A percentile compares a stretch with the other conserved stretches of the same genome.
Evolutionary conservation across 176 grass and related monocot genomes (phyloP).

Genomic region (Oryza punctata): DNA sequence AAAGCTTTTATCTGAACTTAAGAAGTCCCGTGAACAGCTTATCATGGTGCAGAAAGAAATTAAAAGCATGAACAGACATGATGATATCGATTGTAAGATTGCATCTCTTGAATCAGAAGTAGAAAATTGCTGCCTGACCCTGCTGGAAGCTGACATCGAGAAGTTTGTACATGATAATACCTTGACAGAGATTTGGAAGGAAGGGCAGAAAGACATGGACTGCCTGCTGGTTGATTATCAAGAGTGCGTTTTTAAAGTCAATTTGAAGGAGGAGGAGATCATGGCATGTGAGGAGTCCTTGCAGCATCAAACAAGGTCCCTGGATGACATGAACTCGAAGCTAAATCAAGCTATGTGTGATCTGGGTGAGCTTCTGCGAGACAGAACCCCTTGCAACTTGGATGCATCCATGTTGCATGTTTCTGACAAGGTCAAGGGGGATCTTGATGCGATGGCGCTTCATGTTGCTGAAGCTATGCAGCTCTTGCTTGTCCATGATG

Average conservation of each 20-base stretch:
- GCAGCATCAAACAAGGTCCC: constrained; percentile 38
- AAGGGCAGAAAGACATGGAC: constrained; percentile 40
- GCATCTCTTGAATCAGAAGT: constrained; percentile 49
- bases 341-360: constrained; percentile 45
- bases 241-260: constrained; percentile 54
- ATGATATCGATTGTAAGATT: constrained; percentile 58
- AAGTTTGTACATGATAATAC: constrained; percentile 48
- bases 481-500: constrained; percentile 33
- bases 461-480: constrained; percentile 62
- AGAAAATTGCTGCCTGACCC: constrained; percentile 35
- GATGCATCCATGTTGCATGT: constrained; percentile 35
- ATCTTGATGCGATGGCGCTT: constrained; percentile 46
- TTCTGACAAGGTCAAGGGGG: constrained; percentile 47
- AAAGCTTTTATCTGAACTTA: constrained; percentile 61
- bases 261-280: constrained; percentile 74
- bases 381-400: constrained; percentile 25
- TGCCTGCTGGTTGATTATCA: constrained; percentile 67
- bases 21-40: constrained; percentile 50
- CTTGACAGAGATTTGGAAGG: constrained; percentile 47
- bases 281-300: constrained; percentile 47
- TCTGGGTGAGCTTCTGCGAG: constrained; percentile 52
- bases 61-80: constrained; percentile 39
- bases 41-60: constrained; percentile 61
- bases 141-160: constrained; percentile 57
- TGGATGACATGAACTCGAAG: constrained; percentile 62